A percentile compares a stretch with the other conserved stretches of the same genome.
phyloP scores from a whole-genome alignment of 1,284 basidiomycete genomes.

The Pyrrhoderma lamaoense region DNA sequence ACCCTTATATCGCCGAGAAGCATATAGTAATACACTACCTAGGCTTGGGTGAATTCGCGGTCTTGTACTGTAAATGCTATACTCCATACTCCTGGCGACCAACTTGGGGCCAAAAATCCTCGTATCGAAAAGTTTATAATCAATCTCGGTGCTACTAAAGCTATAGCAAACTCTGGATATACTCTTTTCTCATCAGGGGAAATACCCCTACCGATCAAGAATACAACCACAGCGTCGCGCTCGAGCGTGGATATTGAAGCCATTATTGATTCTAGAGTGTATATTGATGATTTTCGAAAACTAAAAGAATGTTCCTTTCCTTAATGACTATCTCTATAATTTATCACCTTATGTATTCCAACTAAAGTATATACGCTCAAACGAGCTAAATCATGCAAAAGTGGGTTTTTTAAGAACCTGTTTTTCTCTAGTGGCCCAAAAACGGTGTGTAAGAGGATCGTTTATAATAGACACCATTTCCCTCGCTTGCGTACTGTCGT shows the following conservation, averaged over 20 bases:
- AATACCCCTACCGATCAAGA: neutral
- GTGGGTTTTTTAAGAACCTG: neutral
- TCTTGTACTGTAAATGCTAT: neutral
- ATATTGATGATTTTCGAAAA: slow-evolving; percentile 8
- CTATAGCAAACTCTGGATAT: neutral
- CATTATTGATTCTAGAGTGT: neutral
- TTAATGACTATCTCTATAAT: no score
- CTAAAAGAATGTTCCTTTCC: neutral
- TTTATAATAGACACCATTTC: slow-evolving; percentile 32
- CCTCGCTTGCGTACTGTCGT: slow-evolving; percentile 39
- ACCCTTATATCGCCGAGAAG: neutral
- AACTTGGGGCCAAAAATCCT: slow-evolving; percentile 1
- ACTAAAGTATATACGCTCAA: no score
- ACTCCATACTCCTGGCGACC: slow-evolving; percentile 1
- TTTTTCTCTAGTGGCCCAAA: slow-evolving; percentile 37
- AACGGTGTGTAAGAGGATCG: slow-evolving; percentile 35
- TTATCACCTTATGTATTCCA: no score
- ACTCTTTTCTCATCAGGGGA: neutral
- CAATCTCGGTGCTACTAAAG: neutral
- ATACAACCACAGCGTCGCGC: slow-evolving; percentile 6
- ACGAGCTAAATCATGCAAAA: neutral
- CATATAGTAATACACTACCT: no score
- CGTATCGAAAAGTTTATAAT: neutral
- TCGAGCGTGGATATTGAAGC: slow-evolving; percentile 1
- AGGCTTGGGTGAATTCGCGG: neutral